Evolutionary conservation across 2,329 filamentous ascomycete genomes (phyloP).

Genomic region (Cercospora canescens): DNA sequence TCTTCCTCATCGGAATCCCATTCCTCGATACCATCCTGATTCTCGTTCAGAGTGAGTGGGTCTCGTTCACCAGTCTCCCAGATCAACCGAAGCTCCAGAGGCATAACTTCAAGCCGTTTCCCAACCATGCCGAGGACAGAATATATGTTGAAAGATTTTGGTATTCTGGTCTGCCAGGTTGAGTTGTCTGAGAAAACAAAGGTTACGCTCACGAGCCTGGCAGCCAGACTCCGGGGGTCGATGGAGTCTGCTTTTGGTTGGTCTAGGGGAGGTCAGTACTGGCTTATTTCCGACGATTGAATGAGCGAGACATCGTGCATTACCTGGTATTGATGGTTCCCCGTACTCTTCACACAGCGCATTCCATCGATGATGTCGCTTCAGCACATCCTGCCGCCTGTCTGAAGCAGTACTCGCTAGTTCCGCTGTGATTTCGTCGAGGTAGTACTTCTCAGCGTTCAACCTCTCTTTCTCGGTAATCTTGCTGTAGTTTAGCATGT

Average conservation of each 20-base stretch:
- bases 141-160: constrained; percentile 78
- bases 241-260: constrained; percentile 37
- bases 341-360: constrained; percentile 77
- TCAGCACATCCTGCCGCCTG: constrained; percentile 53
- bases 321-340: constrained; percentile 57
- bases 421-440: constrained; percentile 78
- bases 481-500: constrained; percentile 67
- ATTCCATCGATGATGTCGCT: constrained; percentile 68
- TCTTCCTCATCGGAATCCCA: constrained; percentile 46
- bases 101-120: constrained; percentile 64
- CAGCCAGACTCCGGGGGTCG: constrained; percentile 80
- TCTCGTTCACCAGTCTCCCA: constrained; percentile 95
- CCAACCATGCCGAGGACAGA: constrained; percentile 76
- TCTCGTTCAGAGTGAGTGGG: constrained; percentile 63
- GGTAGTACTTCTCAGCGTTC: constrained; percentile 92
- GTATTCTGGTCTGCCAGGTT: constrained; percentile 54
- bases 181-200: constrained; percentile 54
- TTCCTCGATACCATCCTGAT: constrained; percentile 36
- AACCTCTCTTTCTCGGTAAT: constrained; percentile 73
- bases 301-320: background rate
- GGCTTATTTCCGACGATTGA: background rate
- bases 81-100: constrained; percentile 66
- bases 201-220: constrained; percentile 64
- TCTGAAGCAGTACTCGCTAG: constrained; percentile 61
- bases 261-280: constrained; percentile 38